phyloP scores from a whole-genome alignment of 768 basidiomycete genomes.

The Tylopilus vinaceipallidus region DNA sequence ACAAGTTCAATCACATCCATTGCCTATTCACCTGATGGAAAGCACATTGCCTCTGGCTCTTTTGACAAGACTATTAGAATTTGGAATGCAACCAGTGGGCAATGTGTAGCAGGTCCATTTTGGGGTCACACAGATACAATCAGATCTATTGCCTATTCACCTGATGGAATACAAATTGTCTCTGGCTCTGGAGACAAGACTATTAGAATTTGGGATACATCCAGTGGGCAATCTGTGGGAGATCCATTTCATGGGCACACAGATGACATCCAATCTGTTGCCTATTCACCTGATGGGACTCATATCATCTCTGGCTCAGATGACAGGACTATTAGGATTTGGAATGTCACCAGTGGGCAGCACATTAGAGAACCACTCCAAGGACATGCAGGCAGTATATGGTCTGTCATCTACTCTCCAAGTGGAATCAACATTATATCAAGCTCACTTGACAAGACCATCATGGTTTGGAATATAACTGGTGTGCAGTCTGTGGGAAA shows the following conservation, averaged over 20 bases:
- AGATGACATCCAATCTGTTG: neutral
- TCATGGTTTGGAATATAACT: neutral
- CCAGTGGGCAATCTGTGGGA: neutral
- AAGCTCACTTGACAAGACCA: neutral
- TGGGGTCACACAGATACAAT: too few species aligned
- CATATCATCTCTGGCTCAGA: neutral
- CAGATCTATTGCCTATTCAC: too few species aligned
- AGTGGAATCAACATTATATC: neutral
- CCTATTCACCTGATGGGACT: constrained; percentile 3
- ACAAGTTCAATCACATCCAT: neutral
- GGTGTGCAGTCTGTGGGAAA: neutral
- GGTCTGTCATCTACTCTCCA: too few species aligned
- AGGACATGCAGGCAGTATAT: neutral
- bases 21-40: too few species aligned
- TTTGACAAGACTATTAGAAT: too few species aligned
- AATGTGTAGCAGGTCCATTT: too few species aligned
- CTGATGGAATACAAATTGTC: neutral
- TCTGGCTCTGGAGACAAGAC: neutral
- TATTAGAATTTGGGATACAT: neutral
- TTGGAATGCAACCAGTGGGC: too few species aligned
- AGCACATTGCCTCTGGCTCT: too few species aligned
- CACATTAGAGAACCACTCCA: neutral
- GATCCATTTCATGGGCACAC: neutral
- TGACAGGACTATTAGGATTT: neutral
- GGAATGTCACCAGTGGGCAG: neutral